Base-by-base conservation (phyloP, 1,284 basidiomycete genomes). In the Thecaphora thlaspeos region DNA sequence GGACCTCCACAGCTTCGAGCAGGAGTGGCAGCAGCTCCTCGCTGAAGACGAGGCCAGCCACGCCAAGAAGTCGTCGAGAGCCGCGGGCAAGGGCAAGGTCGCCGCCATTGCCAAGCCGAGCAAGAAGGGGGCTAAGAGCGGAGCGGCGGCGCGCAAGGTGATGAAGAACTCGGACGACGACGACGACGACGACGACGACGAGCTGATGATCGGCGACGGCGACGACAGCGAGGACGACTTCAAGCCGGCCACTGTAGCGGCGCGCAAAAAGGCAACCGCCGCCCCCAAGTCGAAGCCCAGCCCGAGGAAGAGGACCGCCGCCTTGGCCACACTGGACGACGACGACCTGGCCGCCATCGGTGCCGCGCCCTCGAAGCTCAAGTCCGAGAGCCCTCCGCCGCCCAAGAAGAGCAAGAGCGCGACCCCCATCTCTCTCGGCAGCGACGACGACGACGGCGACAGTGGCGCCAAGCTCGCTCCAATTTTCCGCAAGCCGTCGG, bases 1-100 rank as follows among this genome's bases (percentile, higher is more conserved):
- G 14, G 95, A 99, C 73, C 82, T 99, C 22, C 88, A 93, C 71
- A 80, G 79, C 24, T 95, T 98, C 83, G 78, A 91, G 38, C 82
- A 80, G 38, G 86, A 88, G 71, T 97, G 91, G 91, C 84, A 90
- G 79, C 91, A 88, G 53, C 19, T 82, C 72, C 41, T 71, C 26
- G 55, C 54, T 8, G 69, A 55, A 28, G 56, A 73, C 46, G 67
- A 89, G 85, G 12, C 15, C 11, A 82, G 82, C 63, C 81, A 83
- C 15, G 87, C 88, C 70, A 81, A 83, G 48, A 82, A 83, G 18
- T 82, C 60, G 14, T 43, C 48, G 18, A 49, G 41, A 43, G 53
- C 56, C 51, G 46, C 65, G 17, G 86, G 84, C 75, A 81, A 82
- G 43, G 80, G 81, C 32, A 86, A 86, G 58, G 79, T 80, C 17